Evolutionary conservation across 169 alveolate species (phyloP).

Genomic region (Babesia gibsoni): DNA sequence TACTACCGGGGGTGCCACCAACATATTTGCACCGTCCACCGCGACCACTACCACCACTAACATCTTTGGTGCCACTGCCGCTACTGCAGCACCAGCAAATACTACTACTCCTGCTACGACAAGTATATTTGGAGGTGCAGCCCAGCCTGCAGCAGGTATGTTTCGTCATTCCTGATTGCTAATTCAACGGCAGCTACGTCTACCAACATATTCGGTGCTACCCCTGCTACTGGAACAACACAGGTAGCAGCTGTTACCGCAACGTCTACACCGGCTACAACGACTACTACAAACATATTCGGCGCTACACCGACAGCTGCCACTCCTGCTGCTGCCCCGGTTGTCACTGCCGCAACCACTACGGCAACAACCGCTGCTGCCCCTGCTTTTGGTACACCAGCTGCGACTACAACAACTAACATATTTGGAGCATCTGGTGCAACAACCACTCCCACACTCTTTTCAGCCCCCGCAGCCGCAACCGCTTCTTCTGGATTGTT

Average conservation of each 20-base stretch:
- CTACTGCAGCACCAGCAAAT: not conserved
- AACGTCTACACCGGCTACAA: not conserved
- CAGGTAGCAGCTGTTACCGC: not conserved
- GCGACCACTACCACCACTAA: slow-evolving; percentile 2
- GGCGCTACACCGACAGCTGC: not conserved
- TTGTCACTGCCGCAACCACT: slow-evolving; percentile 6
- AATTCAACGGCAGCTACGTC: not conserved
- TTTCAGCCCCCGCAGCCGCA: too few species aligned
- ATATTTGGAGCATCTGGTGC: slow-evolving; percentile 28
- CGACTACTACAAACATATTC: not conserved
- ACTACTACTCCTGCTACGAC: not conserved
- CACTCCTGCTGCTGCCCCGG: not conserved
- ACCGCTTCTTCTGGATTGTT: too few species aligned
- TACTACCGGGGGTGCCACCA: slow-evolving; percentile 7
- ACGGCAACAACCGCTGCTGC: not conserved
- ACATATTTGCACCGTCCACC: not conserved
- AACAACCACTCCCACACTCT: too few species aligned
- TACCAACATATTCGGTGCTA: not conserved
- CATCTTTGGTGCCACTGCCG: not conserved
- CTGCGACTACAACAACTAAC: too few species aligned
- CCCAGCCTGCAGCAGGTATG: not conserved
- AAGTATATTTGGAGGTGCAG: slow-evolving; percentile 1
- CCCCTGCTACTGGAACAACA: not conserved
- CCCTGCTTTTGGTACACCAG: not conserved
- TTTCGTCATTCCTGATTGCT: not conserved